Evolutionary conservation across 768 basidiomycete species (phyloP).

Genomic region (Pseudohyphozyma bogoriensis): DNA sequence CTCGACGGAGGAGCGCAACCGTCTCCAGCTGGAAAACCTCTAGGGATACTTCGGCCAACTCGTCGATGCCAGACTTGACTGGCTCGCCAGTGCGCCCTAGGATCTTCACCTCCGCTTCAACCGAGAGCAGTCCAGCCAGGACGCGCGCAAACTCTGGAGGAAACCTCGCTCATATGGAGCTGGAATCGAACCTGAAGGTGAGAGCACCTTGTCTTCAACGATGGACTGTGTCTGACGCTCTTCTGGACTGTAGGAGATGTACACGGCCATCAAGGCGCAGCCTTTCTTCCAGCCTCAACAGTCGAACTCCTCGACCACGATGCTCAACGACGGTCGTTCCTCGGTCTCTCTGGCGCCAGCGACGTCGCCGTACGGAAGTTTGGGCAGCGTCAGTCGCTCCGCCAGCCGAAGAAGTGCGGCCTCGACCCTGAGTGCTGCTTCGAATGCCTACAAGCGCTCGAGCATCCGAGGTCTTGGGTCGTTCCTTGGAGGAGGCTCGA

Average conservation of each 20-base stretch:
- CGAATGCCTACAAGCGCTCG: constrained; percentile 72
- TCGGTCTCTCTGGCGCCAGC: constrained; percentile 20
- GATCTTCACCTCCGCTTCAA: too few species aligned
- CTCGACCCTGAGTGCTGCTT: background rate
- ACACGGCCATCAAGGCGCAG: constrained; percentile 61
- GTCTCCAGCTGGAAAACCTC: background rate
- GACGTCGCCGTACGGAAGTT: constrained; percentile 32
- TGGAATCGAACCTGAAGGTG: constrained; percentile 79
- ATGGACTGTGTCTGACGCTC: constrained; percentile 3
- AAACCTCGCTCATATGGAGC: constrained; percentile 50
- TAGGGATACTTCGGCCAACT: too few species aligned
- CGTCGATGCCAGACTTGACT: too few species aligned
- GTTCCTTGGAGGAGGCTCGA: constrained; percentile 56
- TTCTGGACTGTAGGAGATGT: constrained; percentile 64
- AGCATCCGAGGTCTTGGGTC: constrained; percentile 82
- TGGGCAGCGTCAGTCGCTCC: constrained; percentile 23
- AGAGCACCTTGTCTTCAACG: constrained; percentile 15
- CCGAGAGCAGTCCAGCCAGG: too few species aligned
- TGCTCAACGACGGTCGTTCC: constrained; percentile 6
- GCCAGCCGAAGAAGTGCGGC: constrained; percentile 48
- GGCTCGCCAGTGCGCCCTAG: too few species aligned
- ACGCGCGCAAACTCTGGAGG: too few species aligned
- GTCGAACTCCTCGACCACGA: background rate
- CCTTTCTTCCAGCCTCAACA: constrained; percentile 30
- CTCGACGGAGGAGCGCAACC: background rate